phyloP scores from a whole-genome alignment of 2,329 filamentous ascomycete genomes.

The Fusarium tuaranense region DNA sequence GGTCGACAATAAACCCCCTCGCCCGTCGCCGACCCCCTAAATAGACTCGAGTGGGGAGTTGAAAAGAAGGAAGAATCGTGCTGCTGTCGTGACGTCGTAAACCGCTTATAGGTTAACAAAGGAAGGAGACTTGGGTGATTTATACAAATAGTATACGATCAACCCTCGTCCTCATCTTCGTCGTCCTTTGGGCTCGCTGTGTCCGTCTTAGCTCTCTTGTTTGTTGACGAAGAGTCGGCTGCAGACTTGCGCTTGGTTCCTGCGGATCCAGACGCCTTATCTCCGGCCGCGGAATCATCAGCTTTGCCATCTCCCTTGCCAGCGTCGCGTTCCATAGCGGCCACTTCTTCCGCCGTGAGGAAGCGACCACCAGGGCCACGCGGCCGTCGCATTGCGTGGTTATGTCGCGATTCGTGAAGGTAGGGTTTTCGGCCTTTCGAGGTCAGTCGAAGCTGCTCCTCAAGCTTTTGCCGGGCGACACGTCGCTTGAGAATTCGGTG shows the following conservation, averaged over 20 bases:
- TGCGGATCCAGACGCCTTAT: conserved; percentile 45
- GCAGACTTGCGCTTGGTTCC: conserved; percentile 73
- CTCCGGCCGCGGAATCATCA: conserved; percentile 42
- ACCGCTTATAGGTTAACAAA: conserved; percentile 46
- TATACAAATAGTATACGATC: conserved; percentile 34
- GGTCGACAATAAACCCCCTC: conserved; percentile 16
- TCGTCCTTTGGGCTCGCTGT: conserved; percentile 51
- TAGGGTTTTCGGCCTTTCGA: conserved; percentile 98
- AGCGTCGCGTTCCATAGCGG: conserved; percentile 79
- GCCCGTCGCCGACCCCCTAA: conserved; percentile 2
- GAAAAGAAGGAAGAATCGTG: conserved; percentile 42
- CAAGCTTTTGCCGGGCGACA: conserved; percentile 91
- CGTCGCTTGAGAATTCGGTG: conserved; percentile 95
- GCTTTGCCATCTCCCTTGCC: conserved; percentile 59
- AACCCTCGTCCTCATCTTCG: conserved; percentile 60
- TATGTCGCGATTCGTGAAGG: conserved; percentile 95
- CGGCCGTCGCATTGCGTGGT: conserved; percentile 96
- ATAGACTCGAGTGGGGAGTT: conserved; percentile 17
- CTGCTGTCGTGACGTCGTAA: conserved; percentile 53
- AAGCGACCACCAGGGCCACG: conserved; percentile 95
- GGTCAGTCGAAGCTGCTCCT: conserved; percentile 91
- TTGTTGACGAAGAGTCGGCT: conserved; percentile 58
- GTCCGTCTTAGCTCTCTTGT: conserved; percentile 70
- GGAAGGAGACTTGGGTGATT: conserved; percentile 37
- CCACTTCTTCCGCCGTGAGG: conserved; percentile 95